These are phyloP conservation scores for Cinnamomum chago DNA, from an alignment of 164 flowering plant species.

Conservation along the genomic window DNA sequence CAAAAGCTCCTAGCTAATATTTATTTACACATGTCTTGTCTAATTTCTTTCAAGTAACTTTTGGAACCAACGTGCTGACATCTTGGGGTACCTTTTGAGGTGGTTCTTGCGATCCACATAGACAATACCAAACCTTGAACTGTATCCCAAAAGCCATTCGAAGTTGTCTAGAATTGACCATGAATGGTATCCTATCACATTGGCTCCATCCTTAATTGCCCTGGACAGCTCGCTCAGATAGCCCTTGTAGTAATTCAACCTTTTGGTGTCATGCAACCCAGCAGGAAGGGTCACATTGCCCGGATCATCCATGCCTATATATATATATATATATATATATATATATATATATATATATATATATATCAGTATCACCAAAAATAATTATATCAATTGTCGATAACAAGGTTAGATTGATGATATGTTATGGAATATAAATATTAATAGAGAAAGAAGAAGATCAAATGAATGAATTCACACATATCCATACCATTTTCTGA, in stretches of 20 bases:
- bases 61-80: slow-evolving; percentile 10
- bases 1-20: no score
- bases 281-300: slow-evolving; percentile 54
- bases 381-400: no score
- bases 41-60: slow-evolving; percentile 24
- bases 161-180: slow-evolving; percentile 17
- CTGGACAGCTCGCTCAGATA: slow-evolving; percentile 56
- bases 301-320: slow-evolving; percentile 81
- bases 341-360: background rate
- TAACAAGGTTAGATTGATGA: no score
- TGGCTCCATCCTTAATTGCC: slow-evolving; percentile 37
- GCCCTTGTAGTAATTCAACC: slow-evolving; percentile 53
- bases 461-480: no score
- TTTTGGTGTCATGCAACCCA: slow-evolving; percentile 52
- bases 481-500: slow-evolving; percentile 17
- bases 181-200: slow-evolving; percentile 10
- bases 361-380: background rate
- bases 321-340: background rate
- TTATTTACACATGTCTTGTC: no score
- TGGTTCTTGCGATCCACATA: slow-evolving; percentile 11
- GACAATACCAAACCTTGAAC: slow-evolving; percentile 2
- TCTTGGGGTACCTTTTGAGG: slow-evolving; percentile 10
- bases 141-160: slow-evolving; percentile 13
- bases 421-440: background rate
- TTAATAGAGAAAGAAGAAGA: background rate